Percentiles rank a stretch among this genome's conserved stretches.
Evolutionary conservation across 768 basidiomycete genomes (phyloP).

Genomic region (Pleurotus tuber-regium): DNA sequence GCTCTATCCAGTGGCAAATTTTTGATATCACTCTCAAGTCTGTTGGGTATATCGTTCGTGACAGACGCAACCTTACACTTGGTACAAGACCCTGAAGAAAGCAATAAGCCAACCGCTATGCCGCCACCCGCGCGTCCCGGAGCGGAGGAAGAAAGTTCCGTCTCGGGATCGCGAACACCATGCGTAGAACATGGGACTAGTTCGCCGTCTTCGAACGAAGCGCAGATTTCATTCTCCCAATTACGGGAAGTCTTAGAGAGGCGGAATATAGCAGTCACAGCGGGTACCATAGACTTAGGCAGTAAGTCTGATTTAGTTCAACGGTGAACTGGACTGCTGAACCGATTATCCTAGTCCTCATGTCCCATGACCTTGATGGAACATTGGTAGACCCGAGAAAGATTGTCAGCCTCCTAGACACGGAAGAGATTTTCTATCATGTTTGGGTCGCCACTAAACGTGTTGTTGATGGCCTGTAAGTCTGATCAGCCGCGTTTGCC

Average conservation of each 20-base stretch:
- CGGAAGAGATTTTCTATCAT: slow-evolving; percentile 23
- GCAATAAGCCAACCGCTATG: background rate
- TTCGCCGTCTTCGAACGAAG: background rate
- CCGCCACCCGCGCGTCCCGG: background rate
- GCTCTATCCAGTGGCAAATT: too few relatives aligned
- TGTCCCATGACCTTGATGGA: slow-evolving; percentile 24
- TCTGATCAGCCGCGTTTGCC: too few relatives aligned
- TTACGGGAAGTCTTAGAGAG: slow-evolving; percentile 16
- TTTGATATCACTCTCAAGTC: too few relatives aligned
- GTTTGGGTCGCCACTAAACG: slow-evolving; percentile 30
- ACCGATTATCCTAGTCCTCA: slow-evolving; percentile 16
- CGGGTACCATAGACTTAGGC: slow-evolving; percentile 41
- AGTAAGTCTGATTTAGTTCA: slow-evolving; percentile 29
- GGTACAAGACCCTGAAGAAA: background rate
- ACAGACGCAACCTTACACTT: background rate
- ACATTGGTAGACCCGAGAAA: slow-evolving; percentile 22
- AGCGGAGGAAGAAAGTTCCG: background rate
- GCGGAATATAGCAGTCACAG: slow-evolving; percentile 34
- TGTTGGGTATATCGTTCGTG: too few relatives aligned
- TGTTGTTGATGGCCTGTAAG: slow-evolving; percentile 20
- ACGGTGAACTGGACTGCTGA: background rate
- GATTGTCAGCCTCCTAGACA: slow-evolving; percentile 17
- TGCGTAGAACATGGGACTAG: background rate
- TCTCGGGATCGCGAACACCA: background rate
- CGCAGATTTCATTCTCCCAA: background rate